A percentile compares a stretch with the other conserved stretches of the same genome.
phyloP scores from a whole-genome alignment of 2,329 filamentous ascomycete genomes.

The Pestalotiopsis sp. region DNA sequence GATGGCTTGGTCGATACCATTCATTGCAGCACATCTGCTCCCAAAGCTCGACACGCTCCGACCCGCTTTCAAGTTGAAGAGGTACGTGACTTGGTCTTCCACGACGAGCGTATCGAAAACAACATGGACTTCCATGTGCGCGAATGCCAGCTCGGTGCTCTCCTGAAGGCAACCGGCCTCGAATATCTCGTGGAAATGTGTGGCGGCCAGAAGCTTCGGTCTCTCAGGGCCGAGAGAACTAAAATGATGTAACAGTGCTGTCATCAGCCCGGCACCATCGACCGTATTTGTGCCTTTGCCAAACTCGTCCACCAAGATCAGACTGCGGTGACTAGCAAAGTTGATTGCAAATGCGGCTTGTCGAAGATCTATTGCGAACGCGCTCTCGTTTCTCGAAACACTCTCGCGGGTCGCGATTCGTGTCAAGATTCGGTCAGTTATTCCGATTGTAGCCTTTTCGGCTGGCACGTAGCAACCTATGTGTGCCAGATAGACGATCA shows the following conservation, averaged over 20 bases:
- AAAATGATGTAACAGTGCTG: constrained; percentile 62
- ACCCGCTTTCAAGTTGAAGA: constrained; percentile 72
- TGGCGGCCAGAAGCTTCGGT: constrained; percentile 64
- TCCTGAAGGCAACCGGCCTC: constrained; percentile 60
- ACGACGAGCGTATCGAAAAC: constrained; percentile 51
- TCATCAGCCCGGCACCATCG: constrained; percentile 62
- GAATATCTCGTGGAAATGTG: constrained; percentile 74
- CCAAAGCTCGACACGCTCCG: constrained; percentile 83
- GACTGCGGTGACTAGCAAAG: constrained; percentile 73
- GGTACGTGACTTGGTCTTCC: constrained; percentile 70
- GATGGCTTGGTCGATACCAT: constrained; percentile 75
- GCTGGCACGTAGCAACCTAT: constrained; percentile 92
- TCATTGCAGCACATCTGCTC: constrained; percentile 81
- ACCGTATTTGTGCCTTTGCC: constrained; percentile 64
- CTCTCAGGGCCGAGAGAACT: constrained; percentile 44
- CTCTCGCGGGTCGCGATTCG: constrained; percentile 77
- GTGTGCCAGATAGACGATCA: constrained; percentile 92
- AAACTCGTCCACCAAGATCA: constrained; percentile 94
- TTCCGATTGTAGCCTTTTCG: constrained; percentile 72
- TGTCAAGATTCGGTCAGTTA: constrained; percentile 92
- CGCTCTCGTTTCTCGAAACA: constrained; percentile 60
- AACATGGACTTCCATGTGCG: constrained; percentile 73
- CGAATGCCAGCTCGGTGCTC: constrained; percentile 58
- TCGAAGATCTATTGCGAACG: constrained; percentile 79
- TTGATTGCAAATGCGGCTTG: constrained; percentile 80